A percentile compares a stretch with the other conserved stretches of the same genome.
Conservation (phyloP, 805 yeast genomes). For the Scheffersomyces lignosus region DNA sequence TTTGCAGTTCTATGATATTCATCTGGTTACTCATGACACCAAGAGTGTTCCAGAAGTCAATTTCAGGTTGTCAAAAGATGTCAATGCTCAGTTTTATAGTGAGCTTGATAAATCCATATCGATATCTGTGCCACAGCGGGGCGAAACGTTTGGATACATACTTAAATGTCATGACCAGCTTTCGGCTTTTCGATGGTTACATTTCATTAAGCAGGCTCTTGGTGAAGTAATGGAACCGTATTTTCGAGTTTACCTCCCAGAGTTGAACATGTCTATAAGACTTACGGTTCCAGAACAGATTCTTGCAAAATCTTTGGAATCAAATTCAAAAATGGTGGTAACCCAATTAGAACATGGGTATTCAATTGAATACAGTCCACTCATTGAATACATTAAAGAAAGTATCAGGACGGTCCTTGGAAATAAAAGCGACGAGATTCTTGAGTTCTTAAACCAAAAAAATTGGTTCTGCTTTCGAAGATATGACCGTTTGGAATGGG, state of each 20-base stretch:
- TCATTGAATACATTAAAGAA: slow-evolving; percentile 40
- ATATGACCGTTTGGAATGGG: slow-evolving; percentile 71
- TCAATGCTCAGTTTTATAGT: slow-evolving; percentile 56
- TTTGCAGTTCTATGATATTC: slow-evolving; percentile 60
- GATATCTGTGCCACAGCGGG: slow-evolving; percentile 34
- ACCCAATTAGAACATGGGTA: slow-evolving; percentile 21
- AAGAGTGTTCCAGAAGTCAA: slow-evolving; percentile 21
- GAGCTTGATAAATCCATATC: slow-evolving; percentile 69
- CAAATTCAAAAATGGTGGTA: slow-evolving; percentile 8
- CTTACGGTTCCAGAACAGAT: slow-evolving; percentile 43
- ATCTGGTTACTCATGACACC: slow-evolving; percentile 30
- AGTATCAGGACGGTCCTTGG: slow-evolving; percentile 34
- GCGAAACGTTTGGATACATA: slow-evolving; percentile 44
- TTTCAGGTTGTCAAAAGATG: slow-evolving; percentile 16
- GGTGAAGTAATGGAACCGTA: slow-evolving; percentile 30
- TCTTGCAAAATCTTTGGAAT: slow-evolving; percentile 8
- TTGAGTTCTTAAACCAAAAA: slow-evolving; percentile 18
- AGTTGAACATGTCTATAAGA: slow-evolving; percentile 43
- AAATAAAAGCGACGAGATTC: slow-evolving; percentile 5
- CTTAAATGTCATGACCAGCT: slow-evolving; percentile 53
- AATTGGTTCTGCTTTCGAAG: slow-evolving; percentile 59
- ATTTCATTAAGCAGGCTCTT: slow-evolving; percentile 51
- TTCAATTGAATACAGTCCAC: slow-evolving; percentile 17
- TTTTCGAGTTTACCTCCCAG: slow-evolving; percentile 46
- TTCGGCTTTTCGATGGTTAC: slow-evolving; percentile 64